Conservation (phyloP, 495 filamentous ascomycete genomes). For the Xylaria flabelliformis region DNA sequence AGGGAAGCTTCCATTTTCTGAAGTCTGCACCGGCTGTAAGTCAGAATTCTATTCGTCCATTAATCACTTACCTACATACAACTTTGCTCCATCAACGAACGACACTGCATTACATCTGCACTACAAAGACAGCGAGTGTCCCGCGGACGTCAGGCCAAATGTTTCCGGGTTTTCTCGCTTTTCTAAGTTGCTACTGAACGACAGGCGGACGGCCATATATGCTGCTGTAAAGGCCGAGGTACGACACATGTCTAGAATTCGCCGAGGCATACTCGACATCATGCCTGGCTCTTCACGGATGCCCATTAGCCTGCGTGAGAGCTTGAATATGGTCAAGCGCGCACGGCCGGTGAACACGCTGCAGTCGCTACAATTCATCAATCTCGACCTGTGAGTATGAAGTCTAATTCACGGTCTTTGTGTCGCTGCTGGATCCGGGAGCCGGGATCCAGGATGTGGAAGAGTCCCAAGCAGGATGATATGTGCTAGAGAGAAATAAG, state of each 20-base stretch:
- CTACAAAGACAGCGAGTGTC: constrained; percentile 6
- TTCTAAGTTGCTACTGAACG: not conserved
- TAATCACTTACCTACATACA: not conserved
- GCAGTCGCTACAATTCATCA: constrained; percentile 60
- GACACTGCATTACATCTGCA: not conserved
- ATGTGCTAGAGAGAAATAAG: not conserved
- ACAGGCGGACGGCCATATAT: not conserved
- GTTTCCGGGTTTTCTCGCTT: not conserved
- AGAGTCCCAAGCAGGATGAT: not conserved
- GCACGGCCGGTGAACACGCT: constrained; percentile 61
- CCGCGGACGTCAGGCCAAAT: constrained; percentile 6
- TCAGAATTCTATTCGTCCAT: not conserved
- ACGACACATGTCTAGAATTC: constrained; percentile 17
- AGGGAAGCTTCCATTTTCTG: constrained; percentile 12
- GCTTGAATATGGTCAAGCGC: constrained; percentile 61
- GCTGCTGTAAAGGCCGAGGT: constrained; percentile 5
- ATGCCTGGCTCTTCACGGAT: constrained; percentile 72
- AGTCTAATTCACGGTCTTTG: not conserved
- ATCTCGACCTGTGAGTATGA: constrained; percentile 78
- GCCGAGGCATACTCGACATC: constrained; percentile 32
- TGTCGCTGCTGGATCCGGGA: not conserved
- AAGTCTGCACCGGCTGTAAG: constrained; percentile 2
- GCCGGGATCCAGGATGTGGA: not conserved
- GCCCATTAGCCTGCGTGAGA: constrained; percentile 69
- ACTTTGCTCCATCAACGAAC: not conserved